Conservation (phyloP, 495 filamentous ascomycete genomes). For the Penicillium steckii region DNA sequence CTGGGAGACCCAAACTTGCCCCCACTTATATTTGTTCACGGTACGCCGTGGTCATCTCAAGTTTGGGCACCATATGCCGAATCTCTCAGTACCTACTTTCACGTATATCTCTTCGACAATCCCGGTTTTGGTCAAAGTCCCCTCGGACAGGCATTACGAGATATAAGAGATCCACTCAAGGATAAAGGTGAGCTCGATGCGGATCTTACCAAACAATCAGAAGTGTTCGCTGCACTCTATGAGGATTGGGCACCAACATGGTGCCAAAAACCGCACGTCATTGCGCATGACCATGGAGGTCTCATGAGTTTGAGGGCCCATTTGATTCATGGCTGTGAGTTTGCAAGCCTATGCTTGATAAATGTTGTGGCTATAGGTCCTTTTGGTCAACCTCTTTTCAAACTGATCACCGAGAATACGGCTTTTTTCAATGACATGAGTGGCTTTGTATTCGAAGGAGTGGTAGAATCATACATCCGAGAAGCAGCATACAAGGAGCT, state of each 20-base stretch:
- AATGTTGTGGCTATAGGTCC: conserved; percentile 35
- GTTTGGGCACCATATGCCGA: conserved; percentile 31
- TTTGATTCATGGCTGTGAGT: conserved; percentile 25
- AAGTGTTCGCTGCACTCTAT: conserved; percentile 30
- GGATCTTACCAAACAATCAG: conserved; percentile 24
- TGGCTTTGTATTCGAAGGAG: conserved; percentile 25
- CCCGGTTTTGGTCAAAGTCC: conserved; percentile 32
- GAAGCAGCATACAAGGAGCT: conserved; percentile 22
- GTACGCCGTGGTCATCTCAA: conserved; percentile 36
- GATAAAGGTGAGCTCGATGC: conserved; percentile 17
- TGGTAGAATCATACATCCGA: conserved; percentile 31
- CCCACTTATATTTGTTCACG: conserved; percentile 35
- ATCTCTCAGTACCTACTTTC: conserved; percentile 22
- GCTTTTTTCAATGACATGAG: conserved; percentile 25
- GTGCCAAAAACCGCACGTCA: conserved; percentile 25
- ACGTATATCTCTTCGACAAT: conserved; percentile 40
- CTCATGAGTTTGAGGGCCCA: conserved; percentile 27
- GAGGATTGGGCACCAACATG: conserved; percentile 17
- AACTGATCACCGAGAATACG: conserved; percentile 28
- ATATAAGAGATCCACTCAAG: conserved; percentile 2
- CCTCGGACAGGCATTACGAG: conserved; percentile 12
- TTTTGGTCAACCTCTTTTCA: conserved; percentile 31
- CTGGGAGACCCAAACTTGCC: conserved; percentile 16
- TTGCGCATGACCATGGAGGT: conserved; percentile 36
- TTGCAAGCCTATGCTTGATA: conserved; percentile 31